Conservation (phyloP, 2,329 filamentous ascomycete genomes). For the Fusarium xyrophilum region DNA sequence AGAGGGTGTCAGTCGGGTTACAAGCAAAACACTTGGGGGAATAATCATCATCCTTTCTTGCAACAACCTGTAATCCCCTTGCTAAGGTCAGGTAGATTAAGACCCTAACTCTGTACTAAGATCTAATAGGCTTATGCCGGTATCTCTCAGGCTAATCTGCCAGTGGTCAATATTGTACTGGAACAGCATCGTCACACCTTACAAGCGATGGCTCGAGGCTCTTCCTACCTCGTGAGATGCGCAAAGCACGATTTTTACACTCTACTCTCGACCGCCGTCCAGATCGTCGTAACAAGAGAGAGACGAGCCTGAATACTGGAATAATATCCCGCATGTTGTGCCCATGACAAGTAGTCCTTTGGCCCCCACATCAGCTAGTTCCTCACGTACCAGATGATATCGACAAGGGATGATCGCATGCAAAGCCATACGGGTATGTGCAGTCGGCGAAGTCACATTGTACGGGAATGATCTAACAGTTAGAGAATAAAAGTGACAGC, state of each 20-base stretch:
- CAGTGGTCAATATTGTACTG: too few relatives aligned
- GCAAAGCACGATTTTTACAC: background rate
- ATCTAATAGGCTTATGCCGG: fast-evolving
- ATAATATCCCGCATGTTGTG: background rate
- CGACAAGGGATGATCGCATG: background rate
- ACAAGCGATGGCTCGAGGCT: background rate
- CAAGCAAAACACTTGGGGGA: background rate
- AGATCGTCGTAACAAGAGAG: background rate
- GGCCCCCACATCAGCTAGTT: background rate
- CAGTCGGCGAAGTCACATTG: fast-evolving
- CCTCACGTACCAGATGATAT: background rate
- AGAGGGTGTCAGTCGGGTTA: background rate
- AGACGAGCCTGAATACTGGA: background rate
- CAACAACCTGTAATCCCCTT: background rate
- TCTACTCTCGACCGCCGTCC: background rate
- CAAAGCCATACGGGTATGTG: background rate
- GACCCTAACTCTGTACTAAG: background rate
- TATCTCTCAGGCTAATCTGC: fast-evolving
- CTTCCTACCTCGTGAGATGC: background rate
- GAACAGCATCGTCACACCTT: background rate
- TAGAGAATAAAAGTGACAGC: fast-evolving
- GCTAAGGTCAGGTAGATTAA: background rate
- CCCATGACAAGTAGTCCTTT: too few relatives aligned
- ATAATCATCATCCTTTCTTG: background rate
- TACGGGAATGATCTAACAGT: background rate